Percentiles rank a stretch among this genome's conserved stretches.
Conservation (phyloP, 2,329 filamentous ascomycete species). For the Biscogniauxia marginata region DNA sequence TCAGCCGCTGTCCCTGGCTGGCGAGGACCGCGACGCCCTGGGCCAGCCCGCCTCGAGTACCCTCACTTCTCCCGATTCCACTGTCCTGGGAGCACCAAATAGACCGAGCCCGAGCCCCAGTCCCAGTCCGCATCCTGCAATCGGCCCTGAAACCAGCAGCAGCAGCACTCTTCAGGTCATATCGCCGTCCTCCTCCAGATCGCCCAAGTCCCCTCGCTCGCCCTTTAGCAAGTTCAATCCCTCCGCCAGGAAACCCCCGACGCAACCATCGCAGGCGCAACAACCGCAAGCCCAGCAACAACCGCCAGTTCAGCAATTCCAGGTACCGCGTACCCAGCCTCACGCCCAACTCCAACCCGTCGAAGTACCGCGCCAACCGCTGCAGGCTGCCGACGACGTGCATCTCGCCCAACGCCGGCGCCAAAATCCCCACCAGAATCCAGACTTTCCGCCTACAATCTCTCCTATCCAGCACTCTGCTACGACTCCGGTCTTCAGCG, state of each 20-base stretch:
- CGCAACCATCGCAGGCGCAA: slow-evolving; percentile 10
- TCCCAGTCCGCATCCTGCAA: slow-evolving; percentile 19
- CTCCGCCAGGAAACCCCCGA: slow-evolving; percentile 22
- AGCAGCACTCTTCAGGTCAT: slow-evolving; percentile 23
- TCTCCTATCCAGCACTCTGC: slow-evolving; percentile 21
- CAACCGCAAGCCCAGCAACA: neutral
- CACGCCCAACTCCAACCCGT: slow-evolving; percentile 6
- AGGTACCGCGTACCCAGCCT: neutral
- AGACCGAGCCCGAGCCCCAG: slow-evolving; percentile 20
- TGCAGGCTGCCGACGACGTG: slow-evolving; percentile 26
- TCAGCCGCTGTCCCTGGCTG: slow-evolving; percentile 55
- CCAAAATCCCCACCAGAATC: slow-evolving; percentile 17
- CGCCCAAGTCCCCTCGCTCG: slow-evolving; percentile 32
- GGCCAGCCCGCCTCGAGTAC: slow-evolving; percentile 30
- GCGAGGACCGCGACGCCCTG: slow-evolving; percentile 38
- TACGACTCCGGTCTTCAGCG: slow-evolving; percentile 16
- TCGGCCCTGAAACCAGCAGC: slow-evolving; percentile 17
- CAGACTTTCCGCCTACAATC: slow-evolving; percentile 18
- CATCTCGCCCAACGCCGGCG: slow-evolving; percentile 22
- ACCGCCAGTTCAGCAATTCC: neutral
- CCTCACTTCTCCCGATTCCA: slow-evolving; percentile 23
- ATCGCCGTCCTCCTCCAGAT: slow-evolving; percentile 29
- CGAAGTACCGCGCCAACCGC: slow-evolving; percentile 13
- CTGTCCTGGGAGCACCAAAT: slow-evolving; percentile 18
- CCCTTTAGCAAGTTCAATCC: slow-evolving; percentile 33